Percentiles rank a stretch among this genome's conserved stretches.
Evolutionary conservation across 805 yeast species (phyloP).

Genomic region (Lachancea mirantina): DNA sequence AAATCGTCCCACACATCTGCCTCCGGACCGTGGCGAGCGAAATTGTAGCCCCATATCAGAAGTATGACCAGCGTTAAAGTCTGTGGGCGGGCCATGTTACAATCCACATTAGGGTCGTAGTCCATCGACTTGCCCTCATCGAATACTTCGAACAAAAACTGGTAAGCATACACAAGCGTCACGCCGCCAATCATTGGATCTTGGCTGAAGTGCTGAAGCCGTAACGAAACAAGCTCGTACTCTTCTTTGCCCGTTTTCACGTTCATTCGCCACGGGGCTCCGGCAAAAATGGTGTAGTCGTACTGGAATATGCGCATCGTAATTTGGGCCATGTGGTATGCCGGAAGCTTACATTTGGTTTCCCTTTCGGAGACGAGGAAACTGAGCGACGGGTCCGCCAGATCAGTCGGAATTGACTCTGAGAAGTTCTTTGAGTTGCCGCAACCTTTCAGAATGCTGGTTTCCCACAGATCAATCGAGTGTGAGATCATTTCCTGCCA

Average conservation of each 20-base stretch:
- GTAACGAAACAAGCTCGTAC: conserved; percentile 40
- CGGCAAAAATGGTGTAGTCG: conserved; percentile 72
- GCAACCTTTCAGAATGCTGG: conserved; percentile 35
- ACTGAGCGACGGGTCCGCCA: background rate
- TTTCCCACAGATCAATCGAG: conserved; percentile 64
- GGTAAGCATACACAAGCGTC: conserved; percentile 53
- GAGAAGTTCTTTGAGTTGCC: conserved; percentile 21
- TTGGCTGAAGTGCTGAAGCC: conserved; percentile 32
- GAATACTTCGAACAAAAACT: conserved; percentile 56
- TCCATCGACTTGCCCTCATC: conserved; percentile 38
- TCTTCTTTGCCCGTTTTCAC: conserved; percentile 49
- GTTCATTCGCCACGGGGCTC: conserved; percentile 76
- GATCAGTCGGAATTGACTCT: conserved; percentile 10
- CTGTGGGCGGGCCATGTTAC: conserved; percentile 36
- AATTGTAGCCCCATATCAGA: conserved; percentile 47
- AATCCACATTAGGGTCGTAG: conserved; percentile 48
- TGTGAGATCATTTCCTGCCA: conserved; percentile 70
- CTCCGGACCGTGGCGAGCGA: conserved; percentile 43
- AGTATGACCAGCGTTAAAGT: conserved; percentile 29
- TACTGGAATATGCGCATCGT: conserved; percentile 66
- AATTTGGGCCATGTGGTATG: conserved; percentile 68
- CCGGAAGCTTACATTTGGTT: conserved; percentile 51
- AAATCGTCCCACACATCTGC: conserved; percentile 22
- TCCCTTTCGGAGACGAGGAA: conserved; percentile 6
- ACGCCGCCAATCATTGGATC: conserved; percentile 42